phyloP scores from a whole-genome alignment of 2,329 filamentous ascomycete species.

The Arachnopeziza araneosa region DNA sequence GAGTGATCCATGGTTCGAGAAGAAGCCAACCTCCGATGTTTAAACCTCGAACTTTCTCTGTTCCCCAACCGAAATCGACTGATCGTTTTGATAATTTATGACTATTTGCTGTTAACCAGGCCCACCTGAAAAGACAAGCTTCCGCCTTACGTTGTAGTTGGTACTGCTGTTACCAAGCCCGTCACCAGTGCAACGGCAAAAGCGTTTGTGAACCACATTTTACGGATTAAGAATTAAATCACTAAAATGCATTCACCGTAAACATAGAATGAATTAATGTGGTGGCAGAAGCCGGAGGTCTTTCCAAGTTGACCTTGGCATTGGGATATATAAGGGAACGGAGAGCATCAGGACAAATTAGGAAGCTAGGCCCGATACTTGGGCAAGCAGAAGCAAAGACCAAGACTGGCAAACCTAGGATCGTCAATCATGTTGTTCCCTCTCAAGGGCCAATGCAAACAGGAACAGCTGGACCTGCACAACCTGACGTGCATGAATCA shows the following conservation, averaged over 20 bases:
- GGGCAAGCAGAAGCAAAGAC: background rate
- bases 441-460: background rate
- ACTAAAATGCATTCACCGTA: background rate
- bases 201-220: slow-evolving; percentile 16
- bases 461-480: background rate
- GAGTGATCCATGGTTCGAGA: slow-evolving; percentile 46
- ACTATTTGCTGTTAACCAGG: background rate
- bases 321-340: background rate
- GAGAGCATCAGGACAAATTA: background rate
- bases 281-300: background rate
- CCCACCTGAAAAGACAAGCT: background rate
- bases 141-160: background rate
- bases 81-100: slow-evolving; percentile 17
- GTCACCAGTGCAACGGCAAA: slow-evolving; percentile 12
- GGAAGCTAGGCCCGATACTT: background rate
- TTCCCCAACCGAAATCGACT: slow-evolving; percentile 43
- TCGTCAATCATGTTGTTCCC: background rate
- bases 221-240: slow-evolving; percentile 5
- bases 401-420: background rate
- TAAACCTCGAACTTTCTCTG: slow-evolving; percentile 39
- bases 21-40: slow-evolving; percentile 35
- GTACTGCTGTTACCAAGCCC: slow-evolving; percentile 5
- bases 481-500: background rate
- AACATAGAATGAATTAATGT: background rate
- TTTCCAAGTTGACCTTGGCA: background rate